Base-by-base conservation (phyloP, 768 basidiomycete genomes). In the Rhizopogon roseolus region DNA sequence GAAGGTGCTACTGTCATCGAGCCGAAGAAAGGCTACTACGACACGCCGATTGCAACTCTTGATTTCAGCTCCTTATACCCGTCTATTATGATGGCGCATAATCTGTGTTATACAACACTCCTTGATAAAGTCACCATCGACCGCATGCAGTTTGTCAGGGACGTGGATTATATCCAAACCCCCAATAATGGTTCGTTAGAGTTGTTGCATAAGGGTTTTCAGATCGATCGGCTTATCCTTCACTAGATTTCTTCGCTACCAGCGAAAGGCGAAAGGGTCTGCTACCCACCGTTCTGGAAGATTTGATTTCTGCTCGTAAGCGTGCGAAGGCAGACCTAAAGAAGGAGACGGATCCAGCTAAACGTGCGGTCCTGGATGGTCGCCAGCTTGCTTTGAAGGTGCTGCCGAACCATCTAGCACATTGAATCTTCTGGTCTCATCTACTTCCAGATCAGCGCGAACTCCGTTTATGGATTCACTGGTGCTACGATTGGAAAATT, bases 41-140 rank as follows among this genome's bases (percentile, higher is more conserved):
- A 97, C 65, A 82, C 85, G 0, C 97, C 97, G 2, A 98, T 99
- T 63, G 95, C 97, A 11, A 98, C 97, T 0, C 82, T 99, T 44
- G 97, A 99, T 80, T 99, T 99, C 73, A 94, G 93, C 54, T 98
- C 95, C 2, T 79, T 99, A 56, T 99, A 99, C 70, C 97, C 97
- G 4, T 98, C 97, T 0, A 98, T 99, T 72, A 99, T 99, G 97
- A 98, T 98, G 95, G 97, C 96, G 2, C 97, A 99, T 71, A 99
- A 99, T 66, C 75, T 99, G 1, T 99, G 97, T 68, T 99, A 98
- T 65, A 98, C 97, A 0, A 98, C 97, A 0, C 76, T 98, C n/a
- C 69, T 98, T 37, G 91, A 97, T 57, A 88, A 84, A 66, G 41
- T 54, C 5, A 88, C 87, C 0, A 86, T 96, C 11, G 88, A 93